Evolutionary conservation across 768 basidiomycete species (phyloP).

Genomic region (Suillus hirtellus): DNA sequence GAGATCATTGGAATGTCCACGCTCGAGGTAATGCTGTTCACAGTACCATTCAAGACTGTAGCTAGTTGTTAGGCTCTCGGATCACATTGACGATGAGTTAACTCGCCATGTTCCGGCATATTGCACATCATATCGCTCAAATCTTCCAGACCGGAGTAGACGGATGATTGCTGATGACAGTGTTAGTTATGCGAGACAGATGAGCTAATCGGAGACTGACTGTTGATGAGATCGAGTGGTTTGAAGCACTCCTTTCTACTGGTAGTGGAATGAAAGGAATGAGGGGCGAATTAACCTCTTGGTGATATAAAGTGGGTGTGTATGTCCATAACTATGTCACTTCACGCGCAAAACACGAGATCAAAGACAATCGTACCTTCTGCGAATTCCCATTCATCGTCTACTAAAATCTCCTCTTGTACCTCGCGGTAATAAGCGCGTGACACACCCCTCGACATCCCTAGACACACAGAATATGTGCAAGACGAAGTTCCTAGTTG

Average conservation of each 20-base stretch:
- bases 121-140: constrained; percentile 13
- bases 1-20: not conserved
- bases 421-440: constrained; percentile 2
- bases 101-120: constrained; percentile 13
- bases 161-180: constrained; percentile 12
- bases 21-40: not conserved
- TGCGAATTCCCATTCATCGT: not conserved
- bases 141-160: constrained; percentile 18
- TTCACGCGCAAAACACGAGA: not conserved
- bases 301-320: not conserved
- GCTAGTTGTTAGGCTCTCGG: not conserved
- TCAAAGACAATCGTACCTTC: not conserved
- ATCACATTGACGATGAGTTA: not conserved
- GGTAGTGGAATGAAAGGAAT: not conserved
- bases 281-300: not conserved
- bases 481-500: not conserved
- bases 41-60: not conserved
- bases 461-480: not conserved
- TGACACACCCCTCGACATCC: not conserved
- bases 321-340: not conserved
- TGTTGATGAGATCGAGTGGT: constrained; percentile 11
- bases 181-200: not conserved
- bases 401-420: not conserved
- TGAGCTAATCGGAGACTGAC: constrained; percentile 1
- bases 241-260: constrained; percentile 8